Evolutionary conservation across 768 basidiomycete genomes (phyloP).

Genomic region (Filobasidium wieringae): DNA sequence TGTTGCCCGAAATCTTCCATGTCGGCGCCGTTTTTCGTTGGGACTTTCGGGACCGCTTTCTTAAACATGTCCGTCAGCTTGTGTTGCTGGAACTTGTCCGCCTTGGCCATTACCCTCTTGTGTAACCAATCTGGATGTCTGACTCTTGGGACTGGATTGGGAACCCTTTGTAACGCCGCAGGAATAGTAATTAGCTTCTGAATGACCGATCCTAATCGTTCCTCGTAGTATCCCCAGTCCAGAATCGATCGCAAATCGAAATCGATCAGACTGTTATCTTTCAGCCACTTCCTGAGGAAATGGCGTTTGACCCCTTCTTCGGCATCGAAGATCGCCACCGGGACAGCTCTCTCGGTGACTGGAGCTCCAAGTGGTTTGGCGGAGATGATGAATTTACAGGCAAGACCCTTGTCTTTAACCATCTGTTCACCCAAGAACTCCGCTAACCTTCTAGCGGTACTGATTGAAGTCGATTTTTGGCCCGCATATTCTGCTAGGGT

Average conservation of each 20-base stretch:
- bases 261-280: conserved; percentile 70
- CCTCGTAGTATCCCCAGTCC: conserved; percentile 98
- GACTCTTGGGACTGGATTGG: conserved; percentile 90
- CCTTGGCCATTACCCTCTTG: conserved; percentile 70
- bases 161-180: conserved; percentile 92
- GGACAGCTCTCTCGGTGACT: conserved; percentile 91
- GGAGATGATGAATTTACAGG: conserved; percentile 98
- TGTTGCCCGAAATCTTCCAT: conserved; percentile 51
- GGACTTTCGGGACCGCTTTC: conserved; percentile 19
- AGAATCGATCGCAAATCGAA: conserved; percentile 90
- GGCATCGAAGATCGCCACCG: conserved; percentile 93
- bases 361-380: conserved; percentile 83
- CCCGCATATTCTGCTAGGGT: conserved; percentile 90
- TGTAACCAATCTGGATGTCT: conserved; percentile 96
- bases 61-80: conserved; percentile 90
- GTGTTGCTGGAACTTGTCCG: conserved; percentile 97
- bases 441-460: conserved; percentile 83
- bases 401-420: conserved; percentile 98
- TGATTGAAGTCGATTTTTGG: conserved; percentile 97
- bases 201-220: conserved; percentile 90
- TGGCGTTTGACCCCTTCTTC: conserved; percentile 79
- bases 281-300: conserved; percentile 92
- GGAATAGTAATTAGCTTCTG: conserved; percentile 99
- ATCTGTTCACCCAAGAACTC: conserved; percentile 96
- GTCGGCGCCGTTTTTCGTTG: conserved; percentile 38